Percentiles rank a stretch among this genome's conserved stretches.
Evolutionary conservation across 306 rosid species (phyloP).

Genomic region (Nissolia schottii): DNA sequence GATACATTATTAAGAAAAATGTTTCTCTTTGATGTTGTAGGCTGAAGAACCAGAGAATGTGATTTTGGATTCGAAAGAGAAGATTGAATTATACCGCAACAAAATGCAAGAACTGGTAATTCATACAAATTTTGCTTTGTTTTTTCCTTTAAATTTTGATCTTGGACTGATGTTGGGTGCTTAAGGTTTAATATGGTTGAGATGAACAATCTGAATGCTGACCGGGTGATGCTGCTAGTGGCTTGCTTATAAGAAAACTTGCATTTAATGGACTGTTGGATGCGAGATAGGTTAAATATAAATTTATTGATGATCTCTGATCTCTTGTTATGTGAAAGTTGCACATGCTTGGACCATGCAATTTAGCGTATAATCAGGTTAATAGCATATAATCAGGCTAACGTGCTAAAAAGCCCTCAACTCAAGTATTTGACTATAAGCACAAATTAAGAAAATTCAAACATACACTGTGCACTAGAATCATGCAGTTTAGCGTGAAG

Average conservation of each 20-base stretch:
- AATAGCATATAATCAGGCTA: no score
- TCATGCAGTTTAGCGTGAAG: not conserved
- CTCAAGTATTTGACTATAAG: not conserved
- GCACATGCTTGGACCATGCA: not conserved
- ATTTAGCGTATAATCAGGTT: no score
- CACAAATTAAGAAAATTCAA: not conserved
- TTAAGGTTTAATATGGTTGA: conserved; percentile 2
- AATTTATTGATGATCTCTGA: conserved; percentile 6
- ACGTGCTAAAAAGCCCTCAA: not conserved
- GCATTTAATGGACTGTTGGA: not conserved
- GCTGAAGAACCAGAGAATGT: conserved; percentile 50
- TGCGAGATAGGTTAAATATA: conserved; percentile 5
- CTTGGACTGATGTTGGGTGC: not conserved
- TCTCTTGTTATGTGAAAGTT: conserved; percentile 9
- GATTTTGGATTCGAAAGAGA: conserved; percentile 84
- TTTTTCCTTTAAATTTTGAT: conserved; percentile 26
- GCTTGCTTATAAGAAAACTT: conserved; percentile 9
- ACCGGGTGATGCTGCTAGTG: not conserved
- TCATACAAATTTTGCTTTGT: conserved; percentile 21
- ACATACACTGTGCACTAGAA: not conserved
- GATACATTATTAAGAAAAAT: conserved; percentile 6
- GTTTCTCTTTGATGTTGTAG: conserved; percentile 36
- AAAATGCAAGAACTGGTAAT: conserved; percentile 94
- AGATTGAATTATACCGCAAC: conserved; percentile 72
- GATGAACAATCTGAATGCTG: conserved; percentile 1